Evolutionary conservation across 768 basidiomycete species (phyloP).

Genomic region (Russula brevipes): DNA sequence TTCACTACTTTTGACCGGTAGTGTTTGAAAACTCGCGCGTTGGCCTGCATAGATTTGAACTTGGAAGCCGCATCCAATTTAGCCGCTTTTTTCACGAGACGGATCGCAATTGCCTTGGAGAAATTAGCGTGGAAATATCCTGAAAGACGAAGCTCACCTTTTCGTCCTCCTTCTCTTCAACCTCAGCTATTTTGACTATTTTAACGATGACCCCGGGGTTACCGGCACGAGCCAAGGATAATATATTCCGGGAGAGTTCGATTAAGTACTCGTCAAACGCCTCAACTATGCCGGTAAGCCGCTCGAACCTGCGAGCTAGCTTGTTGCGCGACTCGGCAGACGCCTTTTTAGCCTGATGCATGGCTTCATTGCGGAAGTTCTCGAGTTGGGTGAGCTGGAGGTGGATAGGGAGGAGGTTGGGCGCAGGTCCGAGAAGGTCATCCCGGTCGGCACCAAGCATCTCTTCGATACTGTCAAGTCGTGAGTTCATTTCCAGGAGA

Average conservation of each 20-base stretch:
- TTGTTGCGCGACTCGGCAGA: slow-evolving; percentile 62
- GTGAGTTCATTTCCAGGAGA: slow-evolving; percentile 84
- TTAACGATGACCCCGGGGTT: slow-evolving; percentile 85
- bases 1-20: slow-evolving; percentile 88
- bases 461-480: slow-evolving; percentile 70
- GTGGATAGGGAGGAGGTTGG: slow-evolving; percentile 86
- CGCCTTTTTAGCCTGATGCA: slow-evolving; percentile 88
- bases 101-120: slow-evolving; percentile 80
- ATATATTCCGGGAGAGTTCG: slow-evolving; percentile 68
- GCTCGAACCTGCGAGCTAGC: slow-evolving; percentile 76
- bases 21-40: slow-evolving; percentile 90
- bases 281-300: slow-evolving; percentile 70
- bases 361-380: slow-evolving; percentile 87
- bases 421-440: slow-evolving; percentile 78
- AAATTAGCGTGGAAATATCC: slow-evolving; percentile 14
- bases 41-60: slow-evolving; percentile 89
- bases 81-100: slow-evolving; percentile 89
- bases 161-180: slow-evolving; percentile 91
- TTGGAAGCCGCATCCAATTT: slow-evolving; percentile 90
- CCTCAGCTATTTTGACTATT: slow-evolving; percentile 87
- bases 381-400: slow-evolving; percentile 90
- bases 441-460: slow-evolving; percentile 71
- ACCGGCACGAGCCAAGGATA: slow-evolving; percentile 74
- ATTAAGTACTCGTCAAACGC: slow-evolving; percentile 84
- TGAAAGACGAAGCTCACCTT: slow-evolving; percentile 48